Percentiles rank a stretch among this genome's conserved stretches.
Evolutionary conservation across 2,329 filamentous ascomycete species (phyloP).

Genomic region (Aspergillus aculeatinus): DNA sequence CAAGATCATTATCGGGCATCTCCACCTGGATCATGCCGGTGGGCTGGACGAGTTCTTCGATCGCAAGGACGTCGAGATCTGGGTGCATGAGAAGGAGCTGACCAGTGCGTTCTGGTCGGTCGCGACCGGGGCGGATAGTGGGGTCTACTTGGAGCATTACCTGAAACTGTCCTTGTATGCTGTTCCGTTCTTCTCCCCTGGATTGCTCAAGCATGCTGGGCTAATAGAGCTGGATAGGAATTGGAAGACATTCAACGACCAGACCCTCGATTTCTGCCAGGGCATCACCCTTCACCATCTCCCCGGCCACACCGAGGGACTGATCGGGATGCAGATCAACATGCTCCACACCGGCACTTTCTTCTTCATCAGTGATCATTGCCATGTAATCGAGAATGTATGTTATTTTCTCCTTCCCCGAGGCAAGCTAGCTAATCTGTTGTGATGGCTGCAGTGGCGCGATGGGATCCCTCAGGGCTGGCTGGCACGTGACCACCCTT

Average conservation of each 20-base stretch:
- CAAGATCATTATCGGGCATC: slow-evolving; percentile 15
- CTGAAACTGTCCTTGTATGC: slow-evolving; percentile 12
- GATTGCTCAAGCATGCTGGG: too few species aligned
- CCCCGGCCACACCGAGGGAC: slow-evolving; percentile 11
- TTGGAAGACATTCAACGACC: slow-evolving; percentile 16
- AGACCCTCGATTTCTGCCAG: slow-evolving; percentile 14
- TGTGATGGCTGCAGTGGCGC: slow-evolving; percentile 5
- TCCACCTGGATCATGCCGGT: slow-evolving; percentile 15
- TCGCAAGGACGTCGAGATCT: slow-evolving; percentile 12
- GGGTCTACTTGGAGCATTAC: slow-evolving; percentile 14
- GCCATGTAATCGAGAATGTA: slow-evolving; percentile 17
- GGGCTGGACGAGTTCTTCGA: slow-evolving; percentile 11
- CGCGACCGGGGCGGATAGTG: slow-evolving; percentile 14
- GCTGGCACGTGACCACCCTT: slow-evolving; percentile 14
- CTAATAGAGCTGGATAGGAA: neutral
- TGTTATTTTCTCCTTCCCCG: neutral
- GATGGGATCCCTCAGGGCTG: slow-evolving; percentile 16
- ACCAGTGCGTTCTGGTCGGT: slow-evolving; percentile 13
- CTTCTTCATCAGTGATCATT: slow-evolving; percentile 16
- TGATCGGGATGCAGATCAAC: slow-evolving; percentile 16
- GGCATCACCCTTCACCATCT: slow-evolving; percentile 15
- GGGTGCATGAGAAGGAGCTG: slow-evolving; percentile 16
- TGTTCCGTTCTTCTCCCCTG: too few species aligned
- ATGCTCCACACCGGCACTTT: slow-evolving; percentile 13
- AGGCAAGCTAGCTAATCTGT: neutral